These are phyloP conservation scores for Neurospora sp. DNA, from an alignment of 495 filamentous ascomycete species.

Conservation along the genomic window DNA sequence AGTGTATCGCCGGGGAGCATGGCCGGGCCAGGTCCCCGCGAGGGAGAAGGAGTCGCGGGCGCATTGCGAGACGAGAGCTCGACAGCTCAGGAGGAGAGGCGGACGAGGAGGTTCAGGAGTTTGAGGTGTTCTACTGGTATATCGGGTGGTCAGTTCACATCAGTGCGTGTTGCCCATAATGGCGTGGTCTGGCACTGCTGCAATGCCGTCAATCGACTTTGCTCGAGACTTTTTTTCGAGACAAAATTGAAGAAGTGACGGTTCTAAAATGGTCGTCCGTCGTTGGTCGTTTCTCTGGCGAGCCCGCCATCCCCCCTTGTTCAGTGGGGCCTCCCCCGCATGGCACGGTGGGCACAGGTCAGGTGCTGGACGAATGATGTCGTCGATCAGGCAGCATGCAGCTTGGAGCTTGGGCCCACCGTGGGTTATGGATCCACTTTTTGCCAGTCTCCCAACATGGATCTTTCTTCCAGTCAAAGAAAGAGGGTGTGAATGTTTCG, in stretches of 20 bases:
- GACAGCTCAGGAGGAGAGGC: not conserved
- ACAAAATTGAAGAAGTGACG: not conserved
- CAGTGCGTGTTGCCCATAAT: not conserved
- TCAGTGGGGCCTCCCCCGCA: not conserved
- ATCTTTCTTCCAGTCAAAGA: not conserved
- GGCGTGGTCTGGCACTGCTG: not conserved
- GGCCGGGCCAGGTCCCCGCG: constrained; percentile 9
- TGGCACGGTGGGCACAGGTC: not conserved
- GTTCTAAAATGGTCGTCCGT: not conserved
- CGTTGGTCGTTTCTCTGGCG: not conserved
- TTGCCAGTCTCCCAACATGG: too few species aligned
- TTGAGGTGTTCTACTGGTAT: not conserved
- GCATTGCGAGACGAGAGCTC: constrained; percentile 8
- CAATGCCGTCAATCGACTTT: not conserved
- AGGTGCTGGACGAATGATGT: not conserved
- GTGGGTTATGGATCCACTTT: not conserved
- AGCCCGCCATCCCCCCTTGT: not conserved
- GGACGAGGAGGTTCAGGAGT: not conserved
- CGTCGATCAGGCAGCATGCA: not conserved
- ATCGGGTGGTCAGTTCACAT: not conserved
- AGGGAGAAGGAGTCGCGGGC: constrained; percentile 13
- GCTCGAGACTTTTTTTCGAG: not conserved
- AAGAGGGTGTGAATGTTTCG: not conserved
- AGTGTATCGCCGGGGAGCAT: not conserved
- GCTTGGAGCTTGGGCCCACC: not conserved